Conservation (phyloP, 768 basidiomycete genomes). For the Neoboletus brunneissimus region DNA sequence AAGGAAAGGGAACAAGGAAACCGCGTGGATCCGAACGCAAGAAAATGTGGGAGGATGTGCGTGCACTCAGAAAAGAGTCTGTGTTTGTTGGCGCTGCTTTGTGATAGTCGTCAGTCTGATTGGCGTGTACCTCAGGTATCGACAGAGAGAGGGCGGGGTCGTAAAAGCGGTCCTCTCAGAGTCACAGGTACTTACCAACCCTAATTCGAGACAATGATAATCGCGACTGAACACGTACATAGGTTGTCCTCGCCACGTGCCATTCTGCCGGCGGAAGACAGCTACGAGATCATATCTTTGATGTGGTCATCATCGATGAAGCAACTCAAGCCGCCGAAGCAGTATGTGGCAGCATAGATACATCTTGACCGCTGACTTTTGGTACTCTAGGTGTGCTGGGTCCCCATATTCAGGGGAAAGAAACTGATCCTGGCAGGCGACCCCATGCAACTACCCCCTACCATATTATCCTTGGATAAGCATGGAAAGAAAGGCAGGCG, state of each 20-base stretch:
- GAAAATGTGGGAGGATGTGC: slow-evolving; percentile 86
- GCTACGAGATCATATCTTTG: slow-evolving; percentile 73
- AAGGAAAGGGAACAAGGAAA: slow-evolving; percentile 68
- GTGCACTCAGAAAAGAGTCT: slow-evolving; percentile 86
- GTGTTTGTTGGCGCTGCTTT: slow-evolving; percentile 19
- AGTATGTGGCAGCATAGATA: slow-evolving; percentile 41
- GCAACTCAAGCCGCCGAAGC: slow-evolving; percentile 97
- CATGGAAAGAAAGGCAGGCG: slow-evolving; percentile 32
- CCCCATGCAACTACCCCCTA: slow-evolving; percentile 94
- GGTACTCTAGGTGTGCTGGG: slow-evolving; percentile 62
- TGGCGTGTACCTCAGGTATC: slow-evolving; percentile 53
- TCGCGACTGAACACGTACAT: neutral
- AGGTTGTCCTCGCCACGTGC: slow-evolving; percentile 92
- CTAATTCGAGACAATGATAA: neutral
- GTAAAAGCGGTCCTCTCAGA: slow-evolving; percentile 76
- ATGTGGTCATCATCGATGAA: slow-evolving; percentile 95
- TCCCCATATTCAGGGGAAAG: slow-evolving; percentile 89
- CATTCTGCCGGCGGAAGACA: slow-evolving; percentile 90
- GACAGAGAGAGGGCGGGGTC: slow-evolving; percentile 83
- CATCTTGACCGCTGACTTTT: neutral
- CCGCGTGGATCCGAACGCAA: slow-evolving; percentile 71
- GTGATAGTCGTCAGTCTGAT: neutral
- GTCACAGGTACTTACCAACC: slow-evolving; percentile 54
- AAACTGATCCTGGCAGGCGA: slow-evolving; percentile 92
- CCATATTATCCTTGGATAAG: slow-evolving; percentile 67